Conservation (phyloP, 2,329 filamentous ascomycete genomes). For the Grosmannia serpens region DNA sequence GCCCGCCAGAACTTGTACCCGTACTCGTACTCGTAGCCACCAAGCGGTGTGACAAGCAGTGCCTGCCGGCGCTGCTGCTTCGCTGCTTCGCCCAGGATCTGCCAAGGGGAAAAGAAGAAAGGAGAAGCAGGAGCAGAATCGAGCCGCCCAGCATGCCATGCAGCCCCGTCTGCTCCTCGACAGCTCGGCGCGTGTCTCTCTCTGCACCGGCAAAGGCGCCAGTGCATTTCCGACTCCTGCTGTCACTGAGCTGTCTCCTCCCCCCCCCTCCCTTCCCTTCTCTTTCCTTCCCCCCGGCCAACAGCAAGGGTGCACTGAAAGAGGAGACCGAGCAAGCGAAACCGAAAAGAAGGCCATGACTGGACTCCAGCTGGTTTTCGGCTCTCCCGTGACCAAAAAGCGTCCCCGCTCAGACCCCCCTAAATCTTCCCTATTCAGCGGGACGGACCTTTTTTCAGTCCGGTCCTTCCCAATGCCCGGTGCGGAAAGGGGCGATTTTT, state of each 20-base stretch:
- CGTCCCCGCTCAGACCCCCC: conserved; percentile 6
- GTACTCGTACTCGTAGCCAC: background rate
- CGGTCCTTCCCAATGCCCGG: conserved; percentile 4
- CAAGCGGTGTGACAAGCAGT: background rate
- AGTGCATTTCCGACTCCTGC: background rate
- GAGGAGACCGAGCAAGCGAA: background rate
- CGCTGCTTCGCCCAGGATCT: background rate
- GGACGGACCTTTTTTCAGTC: conserved; percentile 10
- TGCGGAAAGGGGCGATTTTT: conserved; percentile 6
- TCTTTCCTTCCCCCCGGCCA: no score
- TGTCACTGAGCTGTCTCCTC: background rate
- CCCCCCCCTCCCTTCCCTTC: no score
- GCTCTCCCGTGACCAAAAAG: conserved; percentile 11
- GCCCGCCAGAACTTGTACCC: background rate
- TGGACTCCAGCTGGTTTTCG: conserved; percentile 1
- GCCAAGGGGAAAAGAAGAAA: background rate
- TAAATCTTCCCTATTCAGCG: conserved; percentile 4
- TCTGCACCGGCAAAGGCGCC: background rate
- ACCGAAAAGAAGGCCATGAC: background rate
- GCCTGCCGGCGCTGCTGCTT: background rate
- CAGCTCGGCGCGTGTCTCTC: no score
- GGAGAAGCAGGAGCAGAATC: background rate
- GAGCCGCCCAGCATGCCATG: no score
- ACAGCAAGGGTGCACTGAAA: background rate
- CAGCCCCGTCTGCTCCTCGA: no score